Conservation (phyloP, 2,329 filamentous ascomycete genomes). For the Phialophora expanda region DNA sequence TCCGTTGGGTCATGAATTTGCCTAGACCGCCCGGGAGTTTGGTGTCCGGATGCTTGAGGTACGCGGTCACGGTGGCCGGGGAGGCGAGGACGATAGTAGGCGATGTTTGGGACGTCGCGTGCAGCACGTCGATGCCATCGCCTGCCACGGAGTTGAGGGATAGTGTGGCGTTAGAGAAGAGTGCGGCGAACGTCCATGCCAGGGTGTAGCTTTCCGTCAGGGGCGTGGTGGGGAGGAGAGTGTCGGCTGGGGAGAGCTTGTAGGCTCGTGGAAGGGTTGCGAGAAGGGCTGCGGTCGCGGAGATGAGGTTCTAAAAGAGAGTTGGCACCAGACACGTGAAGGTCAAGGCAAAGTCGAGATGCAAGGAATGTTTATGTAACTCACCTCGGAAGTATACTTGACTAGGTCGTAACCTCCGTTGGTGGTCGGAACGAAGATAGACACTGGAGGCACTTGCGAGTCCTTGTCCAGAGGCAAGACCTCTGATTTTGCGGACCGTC, state of each 20-base stretch:
- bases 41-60: constrained; percentile 64
- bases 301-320: constrained; percentile 70
- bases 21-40: constrained; percentile 25
- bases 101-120: constrained; percentile 71
- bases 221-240: constrained; percentile 83
- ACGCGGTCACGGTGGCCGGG: constrained; percentile 64
- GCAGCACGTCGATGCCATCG: constrained; percentile 72
- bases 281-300: constrained; percentile 80
- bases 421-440: constrained; percentile 48
- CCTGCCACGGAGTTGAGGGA: constrained; percentile 88
- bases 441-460: constrained; percentile 53
- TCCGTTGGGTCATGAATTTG: constrained; percentile 53
- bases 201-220: constrained; percentile 81
- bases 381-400: constrained; percentile 73
- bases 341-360: neutral
- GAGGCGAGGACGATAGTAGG: constrained; percentile 69
- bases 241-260: constrained; percentile 73
- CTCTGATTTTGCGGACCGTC: constrained; percentile 62
- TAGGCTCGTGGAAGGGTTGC: constrained; percentile 76
- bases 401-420: constrained; percentile 69
- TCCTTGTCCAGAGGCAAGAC: constrained; percentile 68
- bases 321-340: neutral
- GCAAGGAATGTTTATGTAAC: constrained; percentile 21
- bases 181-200: constrained; percentile 76
- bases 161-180: constrained; percentile 83